Evolutionary conservation across 1,284 basidiomycete genomes (phyloP).

Genomic region (Microbotryomycetes sp.): DNA sequence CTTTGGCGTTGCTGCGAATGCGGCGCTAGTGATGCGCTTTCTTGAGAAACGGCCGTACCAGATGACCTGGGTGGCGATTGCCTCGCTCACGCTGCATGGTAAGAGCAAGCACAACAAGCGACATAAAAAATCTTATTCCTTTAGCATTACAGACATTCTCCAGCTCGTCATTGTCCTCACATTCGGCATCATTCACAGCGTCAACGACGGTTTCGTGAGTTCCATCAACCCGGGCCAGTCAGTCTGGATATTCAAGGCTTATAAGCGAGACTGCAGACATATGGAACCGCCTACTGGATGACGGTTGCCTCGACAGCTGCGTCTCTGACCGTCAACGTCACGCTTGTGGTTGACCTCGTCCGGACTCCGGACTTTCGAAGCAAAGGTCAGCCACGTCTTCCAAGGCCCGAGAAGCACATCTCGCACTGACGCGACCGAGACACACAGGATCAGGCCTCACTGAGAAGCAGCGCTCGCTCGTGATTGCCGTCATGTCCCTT

Average conservation of each 20-base stretch:
- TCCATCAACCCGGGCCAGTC: conserved; percentile 39
- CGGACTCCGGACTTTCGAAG: conserved; percentile 57
- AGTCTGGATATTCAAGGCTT: conserved; percentile 18
- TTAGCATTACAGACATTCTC: conserved; percentile 60
- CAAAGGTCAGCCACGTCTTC: conserved; percentile 51
- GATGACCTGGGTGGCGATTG: conserved; percentile 46
- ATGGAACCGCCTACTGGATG: conserved; percentile 66
- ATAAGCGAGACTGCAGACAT: conserved; percentile 2
- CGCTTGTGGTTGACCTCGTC: conserved; percentile 57
- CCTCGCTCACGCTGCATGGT: conserved; percentile 63
- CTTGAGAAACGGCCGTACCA: conserved; percentile 44
- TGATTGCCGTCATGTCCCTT: conserved; percentile 66
- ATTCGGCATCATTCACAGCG: conserved; percentile 60
- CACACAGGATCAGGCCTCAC: conserved; percentile 64
- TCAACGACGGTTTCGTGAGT: conserved; percentile 58
- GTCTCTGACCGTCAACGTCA: conserved; percentile 60
- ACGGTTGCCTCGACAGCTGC: conserved; percentile 66
- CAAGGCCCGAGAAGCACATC: neutral
- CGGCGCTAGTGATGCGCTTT: conserved; percentile 61
- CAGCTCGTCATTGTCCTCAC: conserved; percentile 56
- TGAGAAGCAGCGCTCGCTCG: conserved; percentile 64
- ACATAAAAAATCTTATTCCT: no score
- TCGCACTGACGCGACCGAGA: no score
- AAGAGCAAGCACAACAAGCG: no score
- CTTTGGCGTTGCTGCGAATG: conserved; percentile 62